These are phyloP conservation scores for Tulasnella sp. DNA, from an alignment of 768 basidiomycete genomes.

Conservation along the genomic window DNA sequence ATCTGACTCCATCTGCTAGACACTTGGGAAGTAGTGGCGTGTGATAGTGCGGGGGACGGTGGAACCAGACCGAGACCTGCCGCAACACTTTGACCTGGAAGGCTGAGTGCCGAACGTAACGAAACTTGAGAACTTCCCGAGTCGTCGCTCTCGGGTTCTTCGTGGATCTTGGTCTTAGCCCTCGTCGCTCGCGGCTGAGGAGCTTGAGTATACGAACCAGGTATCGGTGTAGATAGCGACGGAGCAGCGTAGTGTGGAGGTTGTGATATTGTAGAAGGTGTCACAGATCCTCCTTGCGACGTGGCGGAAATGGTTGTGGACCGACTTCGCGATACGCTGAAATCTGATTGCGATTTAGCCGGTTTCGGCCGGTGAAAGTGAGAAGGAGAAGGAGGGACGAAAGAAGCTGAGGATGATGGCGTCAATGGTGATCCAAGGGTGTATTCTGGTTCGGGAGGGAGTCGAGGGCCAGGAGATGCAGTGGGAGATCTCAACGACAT, in stretches of 20 bases:
- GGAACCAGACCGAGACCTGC: not conserved
- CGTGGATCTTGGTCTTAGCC: not conserved
- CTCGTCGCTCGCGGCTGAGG: not conserved
- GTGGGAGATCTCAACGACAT: not conserved
- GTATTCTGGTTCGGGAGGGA: not conserved
- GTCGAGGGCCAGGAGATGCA: not conserved
- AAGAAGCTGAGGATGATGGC: not conserved
- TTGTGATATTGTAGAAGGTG: not conserved
- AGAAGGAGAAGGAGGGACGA: not conserved
- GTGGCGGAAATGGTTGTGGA: slow-evolving; percentile 1
- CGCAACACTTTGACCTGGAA: not conserved
- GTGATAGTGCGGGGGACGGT: not conserved
- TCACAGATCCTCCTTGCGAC: not conserved
- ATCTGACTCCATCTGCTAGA: not conserved
- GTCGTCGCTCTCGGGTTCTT: not conserved
- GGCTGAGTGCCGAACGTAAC: not conserved
- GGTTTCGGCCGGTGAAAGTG: not conserved
- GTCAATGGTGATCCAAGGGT: not conserved
- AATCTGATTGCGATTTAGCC: not conserved
- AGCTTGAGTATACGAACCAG: not conserved
- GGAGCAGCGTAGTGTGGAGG: not conserved
- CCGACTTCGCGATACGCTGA: not conserved
- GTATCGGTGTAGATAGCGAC: not conserved
- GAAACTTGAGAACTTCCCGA: not conserved
- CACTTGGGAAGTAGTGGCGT: not conserved